Evolutionary conservation across 371 early-diverging fungal genomes (phyloP).

Genomic region (Mucor plumbeus): DNA sequence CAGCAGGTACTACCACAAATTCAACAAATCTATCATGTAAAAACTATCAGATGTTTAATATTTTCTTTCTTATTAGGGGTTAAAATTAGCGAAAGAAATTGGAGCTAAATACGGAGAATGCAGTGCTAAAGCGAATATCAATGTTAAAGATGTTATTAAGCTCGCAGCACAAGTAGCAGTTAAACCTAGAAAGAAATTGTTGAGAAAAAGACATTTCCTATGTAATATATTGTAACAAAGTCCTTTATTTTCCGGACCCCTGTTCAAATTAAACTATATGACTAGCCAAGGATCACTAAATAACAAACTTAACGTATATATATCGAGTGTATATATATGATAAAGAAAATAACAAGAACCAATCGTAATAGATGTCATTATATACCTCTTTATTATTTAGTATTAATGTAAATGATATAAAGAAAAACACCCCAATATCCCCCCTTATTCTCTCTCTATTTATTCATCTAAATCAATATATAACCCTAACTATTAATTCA

Average conservation of each 20-base stretch:
- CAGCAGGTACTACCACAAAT: slow-evolving; percentile 27
- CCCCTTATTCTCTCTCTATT: neutral
- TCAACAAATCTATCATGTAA: neutral
- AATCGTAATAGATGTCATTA: no score
- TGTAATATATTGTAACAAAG: slow-evolving; percentile 23
- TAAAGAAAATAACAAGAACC: no score
- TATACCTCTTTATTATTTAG: no score
- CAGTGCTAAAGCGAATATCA: slow-evolving; percentile 80
- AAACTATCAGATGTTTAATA: slow-evolving; percentile 7
- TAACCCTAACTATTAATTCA: neutral
- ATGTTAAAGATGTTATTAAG: slow-evolving; percentile 79
- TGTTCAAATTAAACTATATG: neutral
- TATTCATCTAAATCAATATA: neutral
- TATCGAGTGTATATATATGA: no score
- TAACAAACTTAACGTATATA: no score
- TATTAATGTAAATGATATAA: neutral
- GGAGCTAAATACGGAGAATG: slow-evolving; percentile 86
- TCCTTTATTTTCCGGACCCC: neutral
- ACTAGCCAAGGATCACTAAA: no score
- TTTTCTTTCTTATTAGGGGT: slow-evolving; percentile 47
- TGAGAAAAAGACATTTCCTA: slow-evolving; percentile 21
- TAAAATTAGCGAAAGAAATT: slow-evolving; percentile 74
- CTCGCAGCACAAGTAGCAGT: slow-evolving; percentile 38
- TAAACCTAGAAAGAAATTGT: slow-evolving; percentile 25
- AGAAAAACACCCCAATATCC: neutral